These are phyloP conservation scores for Trichoderma pleuroti DNA, from an alignment of 2,329 filamentous ascomycete genomes.

Conservation along the genomic window DNA sequence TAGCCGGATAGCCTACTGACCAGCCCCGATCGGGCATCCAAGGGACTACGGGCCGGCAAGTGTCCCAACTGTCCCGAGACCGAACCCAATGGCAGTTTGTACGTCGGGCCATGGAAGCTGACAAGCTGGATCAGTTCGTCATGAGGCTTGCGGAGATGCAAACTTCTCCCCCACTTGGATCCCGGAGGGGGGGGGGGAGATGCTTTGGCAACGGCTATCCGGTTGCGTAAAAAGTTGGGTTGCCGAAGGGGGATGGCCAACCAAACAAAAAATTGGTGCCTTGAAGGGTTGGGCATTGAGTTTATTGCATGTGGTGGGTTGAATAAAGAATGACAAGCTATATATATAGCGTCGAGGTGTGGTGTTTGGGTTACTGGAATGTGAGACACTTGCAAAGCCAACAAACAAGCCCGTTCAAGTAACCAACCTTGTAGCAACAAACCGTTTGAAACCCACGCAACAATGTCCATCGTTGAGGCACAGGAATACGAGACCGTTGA, in stretches of 20 bases:
- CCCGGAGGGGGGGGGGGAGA: background rate
- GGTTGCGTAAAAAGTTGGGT: background rate
- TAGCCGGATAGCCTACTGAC: slow-evolving; percentile 18
- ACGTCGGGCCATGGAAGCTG: background rate
- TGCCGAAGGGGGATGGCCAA: background rate
- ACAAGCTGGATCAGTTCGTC: background rate
- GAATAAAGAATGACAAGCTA: background rate
- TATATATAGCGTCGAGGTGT: background rate
- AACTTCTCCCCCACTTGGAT: background rate
- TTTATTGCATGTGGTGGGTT: background rate
- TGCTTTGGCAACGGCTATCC: background rate
- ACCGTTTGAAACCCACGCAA: background rate
- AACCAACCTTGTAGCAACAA: background rate
- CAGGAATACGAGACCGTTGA: slow-evolving; percentile 4
- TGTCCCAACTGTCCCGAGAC: background rate
- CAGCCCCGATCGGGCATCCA: background rate
- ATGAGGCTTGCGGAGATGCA: background rate
- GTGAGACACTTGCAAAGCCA: background rate
- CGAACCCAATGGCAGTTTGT: background rate
- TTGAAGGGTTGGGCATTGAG: background rate
- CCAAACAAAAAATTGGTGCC: background rate
- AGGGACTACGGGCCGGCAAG: background rate
- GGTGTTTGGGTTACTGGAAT: background rate
- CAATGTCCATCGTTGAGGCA: background rate
- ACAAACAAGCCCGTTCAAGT: no score